Base-by-base conservation (phyloP, 345 rosid species). In the Gossypium bickii region DNA sequence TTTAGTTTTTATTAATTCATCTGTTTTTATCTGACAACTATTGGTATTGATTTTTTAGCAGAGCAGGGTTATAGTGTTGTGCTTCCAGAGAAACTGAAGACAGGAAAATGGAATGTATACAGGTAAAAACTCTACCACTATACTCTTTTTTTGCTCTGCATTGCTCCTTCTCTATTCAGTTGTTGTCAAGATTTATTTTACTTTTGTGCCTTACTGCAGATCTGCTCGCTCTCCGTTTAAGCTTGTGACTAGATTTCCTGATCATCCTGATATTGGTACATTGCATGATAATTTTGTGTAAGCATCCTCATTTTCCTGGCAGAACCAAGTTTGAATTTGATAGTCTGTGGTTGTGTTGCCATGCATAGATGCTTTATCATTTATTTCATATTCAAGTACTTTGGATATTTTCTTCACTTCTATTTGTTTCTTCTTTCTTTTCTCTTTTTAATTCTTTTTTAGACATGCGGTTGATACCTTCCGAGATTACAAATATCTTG, bases 71-170 rank as follows among this genome's bases (percentile, higher is more conserved):
- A 84, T 52, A 93, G 99, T 80, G 94, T 89, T 76, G 96, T 87
- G 77, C 98, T 95, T 69, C 99, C 99, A 0, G 99, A 95, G 88
- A 93, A 89, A 82, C 77, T 95, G 87, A 88, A 86, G 49, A 85
- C 94, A 1, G 99, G 99, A 43, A 87, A 88, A 78, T 95, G 99
- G 99, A 91, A 91, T 68, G 99, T 95, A 6, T 91, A 89, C 85
- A 88, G 98, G 99, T 93, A 24, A 38, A 15, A 77, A 25, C 15
- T 18, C 52, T 18, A 20, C 65, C 52, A 45, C 2, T 56, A 17
- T 72, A 25, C 16, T 64, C 43, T 51, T 76, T 22, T 45, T 24
- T 67, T 74, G n/a, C 53, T 56, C 60, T 20, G 67, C 18, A 13
- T 25, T 60, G 51, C 20, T 18, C 24, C 17, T 22, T 38, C 17